phyloP scores from a whole-genome alignment of 176 grass and related monocot genomes.

The Triticum urartu region DNA sequence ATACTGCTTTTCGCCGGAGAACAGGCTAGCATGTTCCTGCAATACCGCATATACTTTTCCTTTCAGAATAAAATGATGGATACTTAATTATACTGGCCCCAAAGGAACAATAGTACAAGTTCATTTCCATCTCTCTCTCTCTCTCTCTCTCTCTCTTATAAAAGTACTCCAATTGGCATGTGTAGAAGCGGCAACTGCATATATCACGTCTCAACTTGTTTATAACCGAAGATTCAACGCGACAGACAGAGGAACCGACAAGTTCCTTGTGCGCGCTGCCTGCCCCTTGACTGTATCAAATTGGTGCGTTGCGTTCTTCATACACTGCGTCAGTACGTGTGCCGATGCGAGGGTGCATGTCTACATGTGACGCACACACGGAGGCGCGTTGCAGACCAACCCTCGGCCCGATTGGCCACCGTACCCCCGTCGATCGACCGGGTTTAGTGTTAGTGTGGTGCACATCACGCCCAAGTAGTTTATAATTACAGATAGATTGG shows the following conservation, averaged over 20 bases:
- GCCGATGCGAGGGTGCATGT: background rate
- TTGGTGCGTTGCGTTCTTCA: background rate
- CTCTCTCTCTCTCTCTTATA: background rate
- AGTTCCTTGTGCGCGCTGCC: background rate
- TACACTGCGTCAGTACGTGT: background rate
- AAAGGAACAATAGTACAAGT: background rate
- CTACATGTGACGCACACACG: background rate
- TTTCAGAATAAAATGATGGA: background rate
- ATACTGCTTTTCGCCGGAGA: background rate
- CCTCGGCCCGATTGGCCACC: background rate
- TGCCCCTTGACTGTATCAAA: slow-evolving; percentile 13
- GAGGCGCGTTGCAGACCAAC: background rate
- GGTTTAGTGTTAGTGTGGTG: background rate
- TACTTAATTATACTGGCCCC: background rate
- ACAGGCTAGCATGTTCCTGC: background rate
- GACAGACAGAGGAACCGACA: background rate
- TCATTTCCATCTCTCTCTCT: background rate
- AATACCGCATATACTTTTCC: background rate
- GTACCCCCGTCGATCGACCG: background rate
- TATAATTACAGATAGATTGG: too few relatives aligned
- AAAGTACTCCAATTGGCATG: background rate
- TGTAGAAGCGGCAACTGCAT: background rate
- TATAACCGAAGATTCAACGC: slow-evolving; percentile 1
- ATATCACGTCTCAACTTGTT: background rate
- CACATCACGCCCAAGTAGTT: background rate